These are phyloP conservation scores for Talaromyces funiculosus DNA, from an alignment of 2,329 filamentous ascomycete genomes.

Conservation along the genomic window DNA sequence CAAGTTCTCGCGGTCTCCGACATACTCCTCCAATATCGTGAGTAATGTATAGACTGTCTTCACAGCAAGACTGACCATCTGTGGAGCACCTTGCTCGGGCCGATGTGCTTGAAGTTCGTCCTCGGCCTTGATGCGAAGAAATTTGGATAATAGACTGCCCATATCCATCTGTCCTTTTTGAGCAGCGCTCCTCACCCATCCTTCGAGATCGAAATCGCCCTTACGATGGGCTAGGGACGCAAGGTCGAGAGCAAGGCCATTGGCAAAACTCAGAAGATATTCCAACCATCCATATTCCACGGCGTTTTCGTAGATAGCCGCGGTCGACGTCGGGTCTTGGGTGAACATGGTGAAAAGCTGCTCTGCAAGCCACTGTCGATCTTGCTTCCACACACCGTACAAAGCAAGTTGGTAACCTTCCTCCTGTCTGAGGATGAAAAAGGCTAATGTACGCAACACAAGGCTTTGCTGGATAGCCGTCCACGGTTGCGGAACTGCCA, in stretches of 20 bases:
- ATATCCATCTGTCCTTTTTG: constrained; percentile 61
- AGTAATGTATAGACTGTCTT: constrained; percentile 79
- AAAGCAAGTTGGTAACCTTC: constrained; percentile 81
- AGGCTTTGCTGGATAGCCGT: constrained; percentile 44
- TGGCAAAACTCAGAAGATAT: constrained; percentile 69
- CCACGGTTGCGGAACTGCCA: constrained; percentile 47
- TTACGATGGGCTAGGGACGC: constrained; percentile 79
- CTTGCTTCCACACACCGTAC: constrained; percentile 85
- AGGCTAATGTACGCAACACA: constrained; percentile 58
- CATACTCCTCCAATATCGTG: constrained; percentile 67
- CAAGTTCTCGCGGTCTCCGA: constrained; percentile 59
- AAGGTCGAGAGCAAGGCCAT: constrained; percentile 81
- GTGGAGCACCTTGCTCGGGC: constrained; percentile 57
- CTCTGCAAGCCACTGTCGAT: constrained; percentile 77
- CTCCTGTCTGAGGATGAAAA: constrained; percentile 73
- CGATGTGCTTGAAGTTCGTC: constrained; percentile 72
- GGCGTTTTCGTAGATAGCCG: constrained; percentile 71
- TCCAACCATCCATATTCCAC: constrained; percentile 78
- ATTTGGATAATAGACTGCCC: constrained; percentile 67
- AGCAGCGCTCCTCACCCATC: constrained; percentile 70
- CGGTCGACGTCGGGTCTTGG: constrained; percentile 60
- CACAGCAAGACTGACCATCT: constrained; percentile 71
- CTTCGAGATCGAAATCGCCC: constrained; percentile 69
- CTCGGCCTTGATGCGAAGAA: constrained; percentile 76
- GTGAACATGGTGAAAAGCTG: constrained; percentile 74